These are phyloP conservation scores for Fusarium sulawesiense DNA, from an alignment of 2,329 filamentous ascomycete genomes.

Conservation along the genomic window DNA sequence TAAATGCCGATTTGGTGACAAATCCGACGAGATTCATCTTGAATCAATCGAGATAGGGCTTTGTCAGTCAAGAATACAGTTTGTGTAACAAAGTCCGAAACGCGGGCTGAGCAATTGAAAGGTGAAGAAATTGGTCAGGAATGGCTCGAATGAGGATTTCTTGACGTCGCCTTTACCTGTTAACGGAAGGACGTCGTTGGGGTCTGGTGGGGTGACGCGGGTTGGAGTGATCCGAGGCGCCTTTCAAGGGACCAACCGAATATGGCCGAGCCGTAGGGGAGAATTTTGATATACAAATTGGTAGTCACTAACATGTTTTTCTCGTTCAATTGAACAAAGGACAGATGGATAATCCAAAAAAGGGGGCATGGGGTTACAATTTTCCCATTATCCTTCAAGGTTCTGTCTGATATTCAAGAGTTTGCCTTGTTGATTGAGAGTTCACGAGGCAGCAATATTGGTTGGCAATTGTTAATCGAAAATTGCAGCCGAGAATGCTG, in stretches of 20 bases:
- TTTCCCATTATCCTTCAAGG: slow-evolving; percentile 1
- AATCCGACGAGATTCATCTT: background rate
- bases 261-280: slow-evolving; percentile 7
- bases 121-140: background rate
- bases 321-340: background rate
- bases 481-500: background rate
- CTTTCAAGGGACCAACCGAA: slow-evolving; percentile 17
- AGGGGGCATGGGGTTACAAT: background rate
- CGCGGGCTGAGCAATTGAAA: background rate
- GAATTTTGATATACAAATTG: background rate
- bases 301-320: background rate
- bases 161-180: slow-evolving; percentile 6
- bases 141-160: slow-evolving; percentile 4
- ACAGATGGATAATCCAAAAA: background rate
- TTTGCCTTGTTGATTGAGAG: slow-evolving; percentile 1
- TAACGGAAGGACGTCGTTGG: slow-evolving; percentile 32
- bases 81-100: background rate
- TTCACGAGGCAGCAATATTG: slow-evolving; percentile 9
- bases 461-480: background rate
- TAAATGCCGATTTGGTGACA: background rate
- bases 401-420: background rate
- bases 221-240: slow-evolving; percentile 28
- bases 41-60: background rate
- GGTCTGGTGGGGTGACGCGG: slow-evolving; percentile 39
- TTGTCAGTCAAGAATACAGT: background rate